Evolutionary conservation across 495 filamentous ascomycete genomes (phyloP), one percentile per base, ranked within the genome.

Genomic region (Penicillium tannophilum): DNA sequence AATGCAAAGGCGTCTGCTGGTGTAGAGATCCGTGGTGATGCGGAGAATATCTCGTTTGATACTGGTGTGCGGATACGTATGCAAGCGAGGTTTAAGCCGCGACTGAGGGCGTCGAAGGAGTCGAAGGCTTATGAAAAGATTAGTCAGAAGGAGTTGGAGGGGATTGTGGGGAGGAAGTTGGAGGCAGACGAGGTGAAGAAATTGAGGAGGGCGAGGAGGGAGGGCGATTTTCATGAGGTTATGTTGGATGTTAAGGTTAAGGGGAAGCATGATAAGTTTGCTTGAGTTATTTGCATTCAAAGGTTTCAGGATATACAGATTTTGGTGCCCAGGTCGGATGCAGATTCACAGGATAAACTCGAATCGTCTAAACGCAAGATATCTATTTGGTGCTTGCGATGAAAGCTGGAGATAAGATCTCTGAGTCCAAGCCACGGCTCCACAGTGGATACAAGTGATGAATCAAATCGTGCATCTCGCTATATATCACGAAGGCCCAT

Each of bases 261-360:
- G 74, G 89, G 86, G 55, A 97, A 96, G 76, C 94, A 98, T 78
- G 94, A 98, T 76, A 98, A 98, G 72, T 98, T 84, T 79, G 87
- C 87, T 60, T 86, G 67, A 71, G 54, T 2, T 28, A 1, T 28
- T 28, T 28, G 28, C 28, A 28, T 28, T 28, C 28, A 28, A 28
- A 28, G 28, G 4, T 28, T 28, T 28, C 28, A 28, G 3, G 6
- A 28, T 28, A 28, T 28, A 28, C 28, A 7, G 3, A 28, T 36
- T 36, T 10, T 12, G 10, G 33, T 36, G 33, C 6, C 3, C 28
- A 28, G 4, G 28, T 23, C 3, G 28, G 28, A 28, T 28, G 28
- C 28, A 28, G 4, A 7, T 28, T 28, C 6, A 1, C 4, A 28
- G 28, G 4, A 28, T 3, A 4, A 28, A 28, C 28, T 28, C 28